A percentile compares a stretch with the other conserved stretches of the same genome.
These are phyloP conservation scores for Lepiota subincarnata DNA, from an alignment of 768 basidiomycete species.

Conservation along the genomic window DNA sequence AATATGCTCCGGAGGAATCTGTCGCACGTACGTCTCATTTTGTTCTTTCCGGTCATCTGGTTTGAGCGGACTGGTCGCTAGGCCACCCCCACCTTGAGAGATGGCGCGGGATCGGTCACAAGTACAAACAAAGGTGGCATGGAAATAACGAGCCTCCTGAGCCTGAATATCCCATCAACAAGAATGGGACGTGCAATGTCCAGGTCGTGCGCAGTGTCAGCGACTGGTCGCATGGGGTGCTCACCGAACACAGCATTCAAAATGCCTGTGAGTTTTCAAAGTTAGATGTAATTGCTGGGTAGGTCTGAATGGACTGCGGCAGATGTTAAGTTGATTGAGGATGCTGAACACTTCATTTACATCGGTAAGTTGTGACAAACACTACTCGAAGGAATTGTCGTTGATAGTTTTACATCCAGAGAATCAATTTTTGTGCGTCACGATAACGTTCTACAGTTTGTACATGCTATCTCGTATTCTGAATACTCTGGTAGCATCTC, in stretches of 20 bases:
- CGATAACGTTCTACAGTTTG: neutral
- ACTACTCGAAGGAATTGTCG: slow-evolving; percentile 13
- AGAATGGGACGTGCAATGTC: slow-evolving; percentile 55
- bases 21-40: slow-evolving; percentile 42
- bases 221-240: slow-evolving; percentile 93
- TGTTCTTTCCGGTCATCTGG: neutral
- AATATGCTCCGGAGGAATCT: slow-evolving; percentile 59
- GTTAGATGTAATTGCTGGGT: neutral
- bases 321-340: slow-evolving; percentile 78
- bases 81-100: slow-evolving; percentile 66
- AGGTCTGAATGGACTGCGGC: neutral
- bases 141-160: slow-evolving; percentile 37
- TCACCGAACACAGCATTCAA: slow-evolving; percentile 89
- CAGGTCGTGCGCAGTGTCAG: slow-evolving; percentile 84
- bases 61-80: slow-evolving; percentile 12
- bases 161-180: slow-evolving; percentile 36
- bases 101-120: slow-evolving; percentile 54
- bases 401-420: slow-evolving; percentile 28
- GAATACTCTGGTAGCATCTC: slow-evolving; percentile 58
- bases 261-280: slow-evolving; percentile 69
- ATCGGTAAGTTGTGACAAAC: slow-evolving; percentile 58
- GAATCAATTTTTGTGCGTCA: slow-evolving; percentile 84
- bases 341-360: slow-evolving; percentile 87
- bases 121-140: slow-evolving; percentile 66
- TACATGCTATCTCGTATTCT: neutral